Percentiles rank a stretch among this genome's conserved stretches.
phyloP scores from a whole-genome alignment of 2,329 filamentous ascomycete species.

The Aspergillus melleus region DNA sequence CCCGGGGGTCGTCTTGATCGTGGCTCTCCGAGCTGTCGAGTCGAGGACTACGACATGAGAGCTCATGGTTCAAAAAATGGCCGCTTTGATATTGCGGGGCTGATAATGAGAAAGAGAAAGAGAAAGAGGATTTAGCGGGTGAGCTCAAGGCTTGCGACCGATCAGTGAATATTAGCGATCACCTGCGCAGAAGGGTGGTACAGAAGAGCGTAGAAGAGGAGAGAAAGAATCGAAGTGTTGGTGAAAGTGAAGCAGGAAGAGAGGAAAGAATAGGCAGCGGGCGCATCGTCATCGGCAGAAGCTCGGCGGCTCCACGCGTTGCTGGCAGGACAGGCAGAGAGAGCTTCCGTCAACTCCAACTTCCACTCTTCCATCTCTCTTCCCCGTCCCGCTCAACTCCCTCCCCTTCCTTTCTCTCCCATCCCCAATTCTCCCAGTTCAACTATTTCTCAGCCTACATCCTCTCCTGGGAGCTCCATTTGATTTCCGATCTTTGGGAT shows the following conservation, averaged over 20 bases:
- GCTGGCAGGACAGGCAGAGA: constrained; percentile 14
- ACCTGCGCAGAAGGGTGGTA: constrained; percentile 13
- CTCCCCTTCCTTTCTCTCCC: constrained; percentile 14
- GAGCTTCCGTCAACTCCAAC: constrained; percentile 26
- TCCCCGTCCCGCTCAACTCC: constrained; percentile 14
- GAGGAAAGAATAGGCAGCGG: constrained; percentile 27
- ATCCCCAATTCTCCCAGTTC: constrained; percentile 5
- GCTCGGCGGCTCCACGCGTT: constrained; percentile 24
- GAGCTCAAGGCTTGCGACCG: neutral
- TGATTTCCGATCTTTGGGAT: constrained; percentile 13
- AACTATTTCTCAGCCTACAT: neutral
- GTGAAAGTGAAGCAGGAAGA: constrained; percentile 3
- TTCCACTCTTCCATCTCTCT: constrained; percentile 3
- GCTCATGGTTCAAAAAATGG: constrained; percentile 61
- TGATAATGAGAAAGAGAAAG: neutral
- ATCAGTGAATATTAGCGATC: neutral
- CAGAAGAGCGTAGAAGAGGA: constrained; percentile 4
- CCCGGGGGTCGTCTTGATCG: constrained; percentile 77
- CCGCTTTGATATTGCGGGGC: constrained; percentile 21
- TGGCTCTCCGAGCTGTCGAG: constrained; percentile 72
- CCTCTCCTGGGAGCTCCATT: constrained; percentile 6
- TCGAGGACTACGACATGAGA: constrained; percentile 88
- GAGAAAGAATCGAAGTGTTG: neutral
- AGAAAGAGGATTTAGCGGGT: neutral
- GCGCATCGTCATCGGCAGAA: constrained; percentile 28